Percentiles rank a stretch among this genome's conserved stretches.
These are phyloP conservation scores for Lactarius indigo DNA, from an alignment of 768 basidiomycete genomes.

Conservation along the genomic window DNA sequence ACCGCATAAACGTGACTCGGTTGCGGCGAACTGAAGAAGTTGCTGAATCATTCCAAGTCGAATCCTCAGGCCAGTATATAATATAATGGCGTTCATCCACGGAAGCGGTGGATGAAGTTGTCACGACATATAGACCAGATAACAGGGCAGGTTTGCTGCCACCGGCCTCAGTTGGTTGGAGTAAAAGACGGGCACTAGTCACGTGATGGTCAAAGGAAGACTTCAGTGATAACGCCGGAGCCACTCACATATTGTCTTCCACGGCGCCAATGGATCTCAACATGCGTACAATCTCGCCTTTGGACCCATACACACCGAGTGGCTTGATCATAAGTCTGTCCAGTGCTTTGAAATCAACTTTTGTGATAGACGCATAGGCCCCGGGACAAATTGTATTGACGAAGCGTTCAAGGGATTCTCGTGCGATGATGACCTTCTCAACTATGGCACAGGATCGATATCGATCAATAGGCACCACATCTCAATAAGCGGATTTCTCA, in stretches of 20 bases:
- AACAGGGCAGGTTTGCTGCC: conserved; percentile 33
- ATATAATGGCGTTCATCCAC: conserved; percentile 39
- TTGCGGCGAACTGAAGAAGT: conserved; percentile 45
- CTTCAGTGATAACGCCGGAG: neutral
- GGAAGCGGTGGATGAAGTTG: conserved; percentile 6
- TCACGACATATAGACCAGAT: conserved; percentile 51
- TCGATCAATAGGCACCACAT: neutral
- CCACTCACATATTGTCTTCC: conserved; percentile 39
- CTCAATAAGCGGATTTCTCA: conserved; percentile 25
- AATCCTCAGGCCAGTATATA: conserved; percentile 28
- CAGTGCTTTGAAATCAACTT: conserved; percentile 32
- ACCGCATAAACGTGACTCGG: conserved; percentile 62
- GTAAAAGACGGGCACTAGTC: conserved; percentile 27
- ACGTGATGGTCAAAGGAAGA: neutral
- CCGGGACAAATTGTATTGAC: conserved; percentile 47
- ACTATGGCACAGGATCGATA: conserved; percentile 33
- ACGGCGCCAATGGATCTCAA: conserved; percentile 37
- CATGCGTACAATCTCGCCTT: conserved; percentile 44
- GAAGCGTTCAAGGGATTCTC: conserved; percentile 44
- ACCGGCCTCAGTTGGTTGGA: conserved; percentile 21
- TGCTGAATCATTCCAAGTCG: conserved; percentile 54
- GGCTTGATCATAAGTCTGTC: conserved; percentile 46
- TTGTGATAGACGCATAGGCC: conserved; percentile 43
- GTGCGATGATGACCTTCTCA: conserved; percentile 58
- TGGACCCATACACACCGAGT: conserved; percentile 55